phyloP scores from a whole-genome alignment of 1,284 basidiomycete genomes.

The Cystobasidium sp. region DNA sequence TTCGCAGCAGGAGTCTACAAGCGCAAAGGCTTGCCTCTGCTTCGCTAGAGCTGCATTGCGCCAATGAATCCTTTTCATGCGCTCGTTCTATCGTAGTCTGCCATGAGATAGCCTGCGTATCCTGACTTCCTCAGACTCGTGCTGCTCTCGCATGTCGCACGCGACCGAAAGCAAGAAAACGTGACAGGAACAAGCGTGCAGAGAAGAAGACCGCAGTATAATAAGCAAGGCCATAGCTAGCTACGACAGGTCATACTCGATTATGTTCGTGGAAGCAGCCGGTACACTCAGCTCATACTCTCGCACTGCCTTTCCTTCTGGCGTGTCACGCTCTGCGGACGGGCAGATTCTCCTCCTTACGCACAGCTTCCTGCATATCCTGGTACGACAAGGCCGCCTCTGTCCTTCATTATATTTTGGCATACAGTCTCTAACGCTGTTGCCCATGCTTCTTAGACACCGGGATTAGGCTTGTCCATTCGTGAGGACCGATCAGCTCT shows the following conservation, averaged over 20 bases:
- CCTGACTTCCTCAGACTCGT: neutral
- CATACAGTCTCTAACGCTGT: neutral
- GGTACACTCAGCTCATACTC: conserved; percentile 23
- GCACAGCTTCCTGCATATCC: conserved; percentile 37
- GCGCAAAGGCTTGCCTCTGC: too few species aligned
- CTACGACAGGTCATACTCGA: neutral
- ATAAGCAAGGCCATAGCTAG: neutral
- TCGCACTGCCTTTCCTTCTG: conserved; percentile 14
- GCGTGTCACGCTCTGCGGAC: conserved; percentile 30
- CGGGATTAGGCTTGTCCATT: conserved; percentile 32
- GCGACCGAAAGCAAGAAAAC: neutral
- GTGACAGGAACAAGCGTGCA: conserved; percentile 1
- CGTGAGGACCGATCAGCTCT: conserved; percentile 37
- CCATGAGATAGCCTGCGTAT: too few species aligned
- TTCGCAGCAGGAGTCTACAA: too few species aligned
- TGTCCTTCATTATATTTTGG: too few species aligned
- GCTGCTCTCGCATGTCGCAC: neutral
- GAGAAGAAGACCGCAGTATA: neutral
- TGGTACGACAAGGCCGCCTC: conserved; percentile 15
- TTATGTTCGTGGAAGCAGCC: conserved; percentile 39
- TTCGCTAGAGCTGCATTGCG: too few species aligned
- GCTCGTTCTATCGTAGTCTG: too few species aligned
- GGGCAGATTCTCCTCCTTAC: conserved; percentile 38
- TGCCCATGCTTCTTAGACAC: conserved; percentile 20
- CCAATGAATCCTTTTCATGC: too few species aligned